Evolutionary conservation across 2,329 filamentous ascomycete genomes (phyloP), one percentile per base, ranked within the genome.

Genomic region (Cadophora luteo-olivacea): DNA sequence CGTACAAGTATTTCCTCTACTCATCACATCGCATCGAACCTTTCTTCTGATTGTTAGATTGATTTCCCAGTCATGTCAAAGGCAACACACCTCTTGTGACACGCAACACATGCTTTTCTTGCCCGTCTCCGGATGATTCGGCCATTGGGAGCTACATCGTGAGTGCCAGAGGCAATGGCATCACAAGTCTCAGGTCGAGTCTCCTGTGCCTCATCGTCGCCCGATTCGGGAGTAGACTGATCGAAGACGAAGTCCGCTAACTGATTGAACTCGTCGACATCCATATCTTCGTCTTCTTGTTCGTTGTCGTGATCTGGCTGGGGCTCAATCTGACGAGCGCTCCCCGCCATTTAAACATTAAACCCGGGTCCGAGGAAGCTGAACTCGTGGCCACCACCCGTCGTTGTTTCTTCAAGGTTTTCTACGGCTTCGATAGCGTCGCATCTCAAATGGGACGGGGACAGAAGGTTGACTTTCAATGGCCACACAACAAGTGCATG

Each of bases 41-140:
- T 67, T 66, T n/a, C 68, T 66, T 14, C 7, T 4, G 6, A 45
- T n/a, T 25, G 25, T 62, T 19, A 49, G 41, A n/a, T 16, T 22
- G 6, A 16, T 41, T 29, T n/a, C n/a, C 24, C 2, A 29, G 38
- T 25, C 0, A 61, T 19, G 29, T 24, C 4, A 0, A 38, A 2
- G 16, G 19, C 7, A 4, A 51, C 41, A 16, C 32, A 68, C 66
- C 66, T 64, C 41, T 68, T 67, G 32, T 69, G 58, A 51, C 68
- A 69, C 12, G 45, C 68, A 25, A 69, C 68, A 38, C 68, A 70
- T 9, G 68, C 68, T 38, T 70, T 67, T 25, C 66, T 45, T 29
- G 68, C 66, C 22, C 68, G 55, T 41, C 58, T 45, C 14, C 68
- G 52, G 45, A 67, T 55, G 4, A 66, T 54, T 9, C 64, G 58